A percentile compares a stretch with the other conserved stretches of the same genome.
phyloP scores from a whole-genome alignment of 1,139 yeast species.

The Saccharomyces hybrid region DNA sequence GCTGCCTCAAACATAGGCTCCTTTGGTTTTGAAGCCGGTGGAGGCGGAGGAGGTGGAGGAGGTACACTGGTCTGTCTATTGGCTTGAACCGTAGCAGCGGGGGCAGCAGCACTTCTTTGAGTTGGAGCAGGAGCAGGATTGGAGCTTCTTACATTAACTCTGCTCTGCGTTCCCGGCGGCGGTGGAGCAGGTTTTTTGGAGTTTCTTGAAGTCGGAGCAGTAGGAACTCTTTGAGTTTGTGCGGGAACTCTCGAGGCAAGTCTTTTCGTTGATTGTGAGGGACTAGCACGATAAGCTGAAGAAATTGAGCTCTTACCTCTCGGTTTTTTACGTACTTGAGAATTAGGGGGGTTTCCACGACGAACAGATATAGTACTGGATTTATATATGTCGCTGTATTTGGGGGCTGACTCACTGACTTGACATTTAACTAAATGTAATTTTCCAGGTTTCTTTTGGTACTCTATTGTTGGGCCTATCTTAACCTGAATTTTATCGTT shows the following conservation, averaged over 20 bases:
- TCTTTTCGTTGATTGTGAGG: conserved; percentile 2
- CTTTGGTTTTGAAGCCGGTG: conserved; percentile 52
- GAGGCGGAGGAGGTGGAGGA: conserved; percentile 61
- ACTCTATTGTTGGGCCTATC: conserved; percentile 67
- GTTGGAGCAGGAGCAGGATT: too few species aligned
- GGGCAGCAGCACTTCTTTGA: too few species aligned
- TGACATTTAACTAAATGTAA: conserved; percentile 66
- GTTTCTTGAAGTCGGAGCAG: conserved; percentile 2
- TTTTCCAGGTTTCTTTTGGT: conserved; percentile 89
- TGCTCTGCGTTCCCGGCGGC: too few species aligned
- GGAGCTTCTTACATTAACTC: too few species aligned
- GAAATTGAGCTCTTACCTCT: conserved; percentile 12
- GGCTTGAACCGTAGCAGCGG: too few species aligned
- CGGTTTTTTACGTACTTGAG: conserved; percentile 70
- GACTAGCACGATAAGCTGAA: background rate
- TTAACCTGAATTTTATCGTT: conserved; percentile 54
- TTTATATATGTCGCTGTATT: conserved; percentile 67
- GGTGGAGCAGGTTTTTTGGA: conserved; percentile 27
- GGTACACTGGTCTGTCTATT: conserved; percentile 25
- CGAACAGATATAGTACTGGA: conserved; percentile 85
- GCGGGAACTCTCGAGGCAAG: conserved; percentile 1
- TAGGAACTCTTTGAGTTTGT: background rate
- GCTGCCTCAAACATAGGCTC: conserved; percentile 79
- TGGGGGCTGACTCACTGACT: conserved; percentile 53
- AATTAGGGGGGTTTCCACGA: conserved; percentile 68